phyloP scores from a whole-genome alignment of 2,329 filamentous ascomycete genomes.

The Ploettnerulaceae sp. region DNA sequence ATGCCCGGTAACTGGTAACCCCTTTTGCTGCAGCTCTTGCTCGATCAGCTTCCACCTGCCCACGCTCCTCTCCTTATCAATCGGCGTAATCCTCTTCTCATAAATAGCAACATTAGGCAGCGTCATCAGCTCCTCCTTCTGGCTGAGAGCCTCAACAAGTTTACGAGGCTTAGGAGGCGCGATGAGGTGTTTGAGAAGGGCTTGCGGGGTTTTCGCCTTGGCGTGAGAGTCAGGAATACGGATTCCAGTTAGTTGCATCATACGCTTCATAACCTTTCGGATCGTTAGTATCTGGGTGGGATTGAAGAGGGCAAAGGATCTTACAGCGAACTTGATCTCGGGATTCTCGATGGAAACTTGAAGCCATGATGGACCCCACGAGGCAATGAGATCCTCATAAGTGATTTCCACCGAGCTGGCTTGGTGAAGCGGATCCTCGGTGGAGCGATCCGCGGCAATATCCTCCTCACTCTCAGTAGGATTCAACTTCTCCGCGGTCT shows the following conservation, averaged over 20 bases:
- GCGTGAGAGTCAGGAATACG: conserved; percentile 68
- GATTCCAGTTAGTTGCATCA: conserved; percentile 75
- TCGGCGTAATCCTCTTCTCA: conserved; percentile 58
- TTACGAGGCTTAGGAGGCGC: conserved; percentile 54
- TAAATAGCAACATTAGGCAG: conserved; percentile 69
- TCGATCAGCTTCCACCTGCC: conserved; percentile 79
- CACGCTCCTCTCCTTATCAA: conserved; percentile 65
- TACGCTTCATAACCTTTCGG: conserved; percentile 69
- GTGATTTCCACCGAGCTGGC: conserved; percentile 16
- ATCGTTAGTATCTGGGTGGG: conserved; percentile 12
- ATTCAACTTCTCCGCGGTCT: conserved; percentile 18
- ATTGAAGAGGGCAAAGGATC: conserved; percentile 27
- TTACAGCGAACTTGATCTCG: conserved; percentile 67
- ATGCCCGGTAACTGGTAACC: conserved; percentile 51
- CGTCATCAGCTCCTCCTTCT: conserved; percentile 42
- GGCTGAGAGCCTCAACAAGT: conserved; percentile 54
- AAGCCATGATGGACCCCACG: conserved; percentile 55
- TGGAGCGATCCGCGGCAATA: conserved; percentile 28
- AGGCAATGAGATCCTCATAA: conserved; percentile 34
- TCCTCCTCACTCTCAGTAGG: conserved; percentile 30
- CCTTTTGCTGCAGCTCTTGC: conserved; percentile 59
- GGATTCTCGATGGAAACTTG: conserved; percentile 51
- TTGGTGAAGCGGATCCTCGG: conserved; percentile 18
- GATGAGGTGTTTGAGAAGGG: conserved; percentile 50
- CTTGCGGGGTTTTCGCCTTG: conserved; percentile 47